Conservation (phyloP, 257 asterid species). For the Ilex aquifolium region DNA sequence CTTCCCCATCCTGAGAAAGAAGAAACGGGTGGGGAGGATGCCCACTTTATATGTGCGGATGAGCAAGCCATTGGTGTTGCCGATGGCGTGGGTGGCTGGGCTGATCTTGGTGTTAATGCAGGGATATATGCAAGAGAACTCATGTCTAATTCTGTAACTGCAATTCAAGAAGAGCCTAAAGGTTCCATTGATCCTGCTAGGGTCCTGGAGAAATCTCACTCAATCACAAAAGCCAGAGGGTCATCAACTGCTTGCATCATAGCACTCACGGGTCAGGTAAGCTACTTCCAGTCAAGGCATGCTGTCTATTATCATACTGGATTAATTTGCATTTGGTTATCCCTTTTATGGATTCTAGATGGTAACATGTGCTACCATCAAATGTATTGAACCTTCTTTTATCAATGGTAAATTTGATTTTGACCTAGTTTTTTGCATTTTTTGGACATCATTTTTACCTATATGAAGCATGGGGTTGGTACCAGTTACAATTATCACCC, state of each 20-base stretch:
- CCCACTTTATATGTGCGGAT: constrained; percentile 16
- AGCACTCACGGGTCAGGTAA: background rate
- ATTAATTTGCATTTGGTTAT: background rate
- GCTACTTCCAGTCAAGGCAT: background rate
- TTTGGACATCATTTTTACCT: too few relatives aligned
- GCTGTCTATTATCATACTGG: background rate
- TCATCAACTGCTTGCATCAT: constrained; percentile 26
- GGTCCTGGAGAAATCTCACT: constrained; percentile 12
- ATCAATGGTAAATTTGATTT: too few relatives aligned
- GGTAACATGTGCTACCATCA: background rate
- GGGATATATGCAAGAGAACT: constrained; percentile 21
- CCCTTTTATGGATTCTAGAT: background rate
- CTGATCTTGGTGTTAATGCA: constrained; percentile 5
- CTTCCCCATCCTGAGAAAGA: constrained; percentile 97
- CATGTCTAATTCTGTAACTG: constrained; percentile 7
- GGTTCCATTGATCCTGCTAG: constrained; percentile 10
- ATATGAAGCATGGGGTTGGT: too few relatives aligned
- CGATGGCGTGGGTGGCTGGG: constrained; percentile 31
- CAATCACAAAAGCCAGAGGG: constrained; percentile 13
- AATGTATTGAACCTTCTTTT: background rate
- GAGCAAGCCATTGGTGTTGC: constrained; percentile 19
- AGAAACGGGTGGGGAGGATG: constrained; percentile 66
- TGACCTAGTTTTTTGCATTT: too few relatives aligned
- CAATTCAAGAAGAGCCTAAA: background rate
- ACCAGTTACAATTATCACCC: too few relatives aligned